Evolutionary conservation across 495 filamentous ascomycete species (phyloP).

Genomic region (Podospora fimiseda): DNA sequence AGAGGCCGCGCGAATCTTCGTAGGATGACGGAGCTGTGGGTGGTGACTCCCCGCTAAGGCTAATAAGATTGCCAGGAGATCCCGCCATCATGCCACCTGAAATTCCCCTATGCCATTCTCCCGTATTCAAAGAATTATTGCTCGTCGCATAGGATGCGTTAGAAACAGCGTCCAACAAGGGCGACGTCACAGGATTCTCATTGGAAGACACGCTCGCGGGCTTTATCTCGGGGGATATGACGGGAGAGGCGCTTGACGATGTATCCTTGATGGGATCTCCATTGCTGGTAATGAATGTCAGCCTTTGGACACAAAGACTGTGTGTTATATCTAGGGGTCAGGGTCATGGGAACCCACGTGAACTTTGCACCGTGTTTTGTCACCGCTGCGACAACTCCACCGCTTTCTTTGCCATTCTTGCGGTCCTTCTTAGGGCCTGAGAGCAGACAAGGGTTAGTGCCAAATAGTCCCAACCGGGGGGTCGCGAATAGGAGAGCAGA

Average conservation of each 20-base stretch:
- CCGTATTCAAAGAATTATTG: slow-evolving; percentile 37
- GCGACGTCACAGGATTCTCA: slow-evolving; percentile 34
- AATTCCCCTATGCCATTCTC: slow-evolving; percentile 48
- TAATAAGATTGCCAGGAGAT: slow-evolving; percentile 51
- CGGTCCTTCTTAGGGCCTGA: slow-evolving; percentile 44
- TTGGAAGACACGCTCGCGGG: slow-evolving; percentile 31
- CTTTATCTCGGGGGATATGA: slow-evolving; percentile 36
- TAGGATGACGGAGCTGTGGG: slow-evolving; percentile 50
- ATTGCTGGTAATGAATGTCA: slow-evolving; percentile 21
- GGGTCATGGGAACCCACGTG: slow-evolving; percentile 31
- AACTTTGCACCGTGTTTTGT: slow-evolving; percentile 46
- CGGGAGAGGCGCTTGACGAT: slow-evolving; percentile 36
- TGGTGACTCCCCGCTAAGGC: slow-evolving; percentile 47
- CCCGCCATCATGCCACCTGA: slow-evolving; percentile 37
- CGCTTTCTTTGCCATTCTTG: slow-evolving; percentile 47
- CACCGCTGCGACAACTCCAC: slow-evolving; percentile 47
- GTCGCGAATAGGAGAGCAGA: not conserved
- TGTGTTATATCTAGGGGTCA: slow-evolving; percentile 3
- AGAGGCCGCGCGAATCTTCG: slow-evolving; percentile 39
- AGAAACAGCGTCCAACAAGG: slow-evolving; percentile 39
- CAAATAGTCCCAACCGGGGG: not conserved
- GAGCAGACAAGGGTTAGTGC: slow-evolving; percentile 11
- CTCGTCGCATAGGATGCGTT: slow-evolving; percentile 41
- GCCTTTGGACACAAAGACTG: slow-evolving; percentile 9
- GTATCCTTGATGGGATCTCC: slow-evolving; percentile 30